Percentiles rank a stretch among this genome's conserved stretches.
These are phyloP conservation scores for Madurella mycetomatis DNA, from an alignment of 2,329 filamentous ascomycete species.

Conservation along the genomic window DNA sequence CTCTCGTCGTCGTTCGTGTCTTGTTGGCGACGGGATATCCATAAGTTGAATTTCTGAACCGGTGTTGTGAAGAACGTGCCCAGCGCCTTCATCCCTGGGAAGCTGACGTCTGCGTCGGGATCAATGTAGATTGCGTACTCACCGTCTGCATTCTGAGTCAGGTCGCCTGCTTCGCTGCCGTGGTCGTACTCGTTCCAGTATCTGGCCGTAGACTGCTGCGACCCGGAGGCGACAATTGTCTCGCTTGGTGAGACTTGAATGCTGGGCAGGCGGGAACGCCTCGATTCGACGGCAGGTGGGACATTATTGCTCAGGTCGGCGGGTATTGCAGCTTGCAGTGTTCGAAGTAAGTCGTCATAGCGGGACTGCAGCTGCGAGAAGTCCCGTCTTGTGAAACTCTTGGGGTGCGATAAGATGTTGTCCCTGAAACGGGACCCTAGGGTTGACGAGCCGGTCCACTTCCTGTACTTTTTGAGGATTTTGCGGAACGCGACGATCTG, in stretches of 20 bases:
- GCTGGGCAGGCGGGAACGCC: conserved; percentile 9
- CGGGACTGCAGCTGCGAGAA: conserved; percentile 50
- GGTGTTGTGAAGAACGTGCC: conserved; percentile 48
- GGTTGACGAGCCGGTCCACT: conserved; percentile 72
- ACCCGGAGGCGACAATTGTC: conserved; percentile 13
- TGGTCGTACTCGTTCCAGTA: conserved; percentile 91
- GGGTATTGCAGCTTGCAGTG: conserved; percentile 44
- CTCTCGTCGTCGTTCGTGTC: conserved; percentile 18
- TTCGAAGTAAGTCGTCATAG: conserved; percentile 47
- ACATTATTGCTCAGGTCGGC: conserved; percentile 10
- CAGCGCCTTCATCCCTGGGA: conserved; percentile 61
- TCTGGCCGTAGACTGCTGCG: conserved; percentile 32
- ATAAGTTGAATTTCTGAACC: conserved; percentile 47
- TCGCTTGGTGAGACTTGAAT: conserved; percentile 19
- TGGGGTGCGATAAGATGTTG: conserved; percentile 59
- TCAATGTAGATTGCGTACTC: conserved; percentile 72
- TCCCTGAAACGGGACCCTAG: conserved; percentile 63
- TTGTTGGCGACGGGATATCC: conserved; percentile 37
- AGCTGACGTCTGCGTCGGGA: conserved; percentile 56
- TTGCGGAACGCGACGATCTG: conserved; percentile 76
- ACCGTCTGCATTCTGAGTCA: conserved; percentile 39
- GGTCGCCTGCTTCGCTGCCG: conserved; percentile 62
- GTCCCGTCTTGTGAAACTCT: conserved; percentile 67
- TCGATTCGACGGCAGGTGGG: conserved; percentile 11
- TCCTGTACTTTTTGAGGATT: conserved; percentile 81